Evolutionary conservation across 2,329 filamentous ascomycete species (phyloP), one percentile per base, ranked within the genome.

Genomic region (Phaeosphaeriaceae sp.): DNA sequence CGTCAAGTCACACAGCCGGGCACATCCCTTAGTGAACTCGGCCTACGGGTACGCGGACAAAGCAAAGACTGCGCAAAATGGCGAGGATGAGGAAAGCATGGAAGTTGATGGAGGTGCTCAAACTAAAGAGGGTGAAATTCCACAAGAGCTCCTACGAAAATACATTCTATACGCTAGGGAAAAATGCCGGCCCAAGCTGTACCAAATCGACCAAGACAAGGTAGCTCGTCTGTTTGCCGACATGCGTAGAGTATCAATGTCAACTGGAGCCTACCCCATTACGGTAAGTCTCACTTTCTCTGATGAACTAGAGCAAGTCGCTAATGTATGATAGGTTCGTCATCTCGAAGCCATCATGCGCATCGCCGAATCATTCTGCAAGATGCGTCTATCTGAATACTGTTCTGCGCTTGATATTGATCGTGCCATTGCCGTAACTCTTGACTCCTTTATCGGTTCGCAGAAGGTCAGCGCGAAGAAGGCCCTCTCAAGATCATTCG

Each of bases 381-480:
- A 96, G 68, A 99, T 99, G 94, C 88, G 94, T 12, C 81, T 99
- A n/a, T 94, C 90, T 0, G 94, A 99, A 61, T 97, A 96, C 79
- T 96, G 93, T 75, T 88, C 88, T 5, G 78, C 89, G 1, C 84
- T 89, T 51, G 94, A 99, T 69, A 96, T 99, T 63, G 94, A 99
- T 75, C 90, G 94, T 35, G 94, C 94, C 49, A 99, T 99, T 67
- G 91, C 92, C 12, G 94, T 99, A 6, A 96, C 94, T 0, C 90
- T 99, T 2, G 92, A 97, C 60, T 95, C 90, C 47, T 99, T 99
- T 68, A 90, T 99, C 35, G 90, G 89, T 53, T 95, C 90, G 64
- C 94, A 99, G 74, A 99, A 99, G 79, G 86, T 97, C 66, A 96
- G 90, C 77, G 94, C 90, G 77, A 99, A 97, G 83, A 97, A 96